A percentile compares a stretch with the other conserved stretches of the same genome.
Conservation (phyloP, 2,329 filamentous ascomycete genomes). For the Macroventuria anomochaeta region DNA sequence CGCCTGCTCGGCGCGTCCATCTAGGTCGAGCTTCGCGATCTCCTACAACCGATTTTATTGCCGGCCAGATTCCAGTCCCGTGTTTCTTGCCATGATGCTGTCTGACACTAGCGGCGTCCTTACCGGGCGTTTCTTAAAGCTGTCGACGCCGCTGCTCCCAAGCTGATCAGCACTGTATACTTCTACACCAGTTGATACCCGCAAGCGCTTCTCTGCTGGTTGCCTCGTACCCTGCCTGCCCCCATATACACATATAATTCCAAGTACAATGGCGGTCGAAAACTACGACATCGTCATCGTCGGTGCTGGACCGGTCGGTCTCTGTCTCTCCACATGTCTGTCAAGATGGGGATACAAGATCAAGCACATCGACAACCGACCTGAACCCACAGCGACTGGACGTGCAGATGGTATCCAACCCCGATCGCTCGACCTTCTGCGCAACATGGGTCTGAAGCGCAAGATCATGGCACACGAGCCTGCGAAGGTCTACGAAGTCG, state of each 20-base stretch:
- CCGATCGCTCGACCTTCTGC: conserved; percentile 82
- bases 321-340: conserved; percentile 86
- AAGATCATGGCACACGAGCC: conserved; percentile 87
- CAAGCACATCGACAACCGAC: conserved; percentile 91
- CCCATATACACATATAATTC: not conserved
- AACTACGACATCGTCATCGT: conserved; percentile 78
- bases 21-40: conserved; percentile 17
- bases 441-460: conserved; percentile 88
- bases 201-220: conserved; percentile 8
- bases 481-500: conserved; percentile 79
- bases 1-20: conserved; percentile 20
- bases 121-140: conserved; percentile 26
- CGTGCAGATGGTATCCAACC: conserved; percentile 93
- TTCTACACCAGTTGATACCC: conserved; percentile 14
- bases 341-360: conserved; percentile 94
- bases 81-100: conserved; percentile 33
- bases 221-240: not conserved
- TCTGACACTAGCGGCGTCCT: conserved; percentile 24
- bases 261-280: conserved; percentile 41
- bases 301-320: conserved; percentile 85
- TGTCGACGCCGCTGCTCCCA: conserved; percentile 10
- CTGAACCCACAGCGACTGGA: conserved; percentile 83
- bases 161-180: conserved; percentile 7
- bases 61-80: conserved; percentile 32
- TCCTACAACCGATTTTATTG: conserved; percentile 35